Base-by-base conservation (phyloP, 495 filamentous ascomycete genomes). In the Aspergillus kassunensis region DNA sequence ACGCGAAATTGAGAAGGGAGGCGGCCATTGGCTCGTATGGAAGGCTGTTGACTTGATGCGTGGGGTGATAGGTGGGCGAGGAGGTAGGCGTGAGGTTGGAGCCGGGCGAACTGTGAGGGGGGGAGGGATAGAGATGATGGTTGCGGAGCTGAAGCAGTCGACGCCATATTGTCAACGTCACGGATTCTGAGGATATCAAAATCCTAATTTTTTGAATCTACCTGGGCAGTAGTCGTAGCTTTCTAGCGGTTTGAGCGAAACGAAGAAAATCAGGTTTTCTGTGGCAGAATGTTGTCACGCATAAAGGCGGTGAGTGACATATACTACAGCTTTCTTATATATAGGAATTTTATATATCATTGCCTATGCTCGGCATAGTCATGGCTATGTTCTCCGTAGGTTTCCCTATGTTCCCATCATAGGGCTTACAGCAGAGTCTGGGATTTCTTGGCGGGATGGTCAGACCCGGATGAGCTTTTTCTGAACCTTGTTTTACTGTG, bases 41-140 rank as follows among this genome's bases (percentile, higher is more conserved):
- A 71, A n/a, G 81, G 69, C 4, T 80, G 69, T 29, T 73, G 71
- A 51, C 72, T 71, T n/a, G 78, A 59, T 27, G 73, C 57, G 21
- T 80, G 62, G n/a, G 83, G 78, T 31, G 84, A 75, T 53, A 98
- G 87, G 62, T 91, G 90, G 24, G 89, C 87, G 64, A 91, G 86
- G 44, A 97, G 90, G 76, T 87, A 97, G 27, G 89, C 84, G 55
- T 85, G 82, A 7, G 93, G 93, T 51, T 90, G 85, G 66, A 98
- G 83, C 53, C 91, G 90, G 51, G 91, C 90, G 67, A 96, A 95
- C 61, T 88, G 87, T 25, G 81, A 79, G 39, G 86, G 85, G 0
- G 93, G 83, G 50, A 96, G 85, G 39, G 85, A 81, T 48, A 91
- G 78, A 7, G 76, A 68, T 13, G 75, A 73, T 16, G 65, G 44